Base-by-base conservation (phyloP, 2,329 filamentous ascomycete genomes). In the Golovinomyces cichoracearum region DNA sequence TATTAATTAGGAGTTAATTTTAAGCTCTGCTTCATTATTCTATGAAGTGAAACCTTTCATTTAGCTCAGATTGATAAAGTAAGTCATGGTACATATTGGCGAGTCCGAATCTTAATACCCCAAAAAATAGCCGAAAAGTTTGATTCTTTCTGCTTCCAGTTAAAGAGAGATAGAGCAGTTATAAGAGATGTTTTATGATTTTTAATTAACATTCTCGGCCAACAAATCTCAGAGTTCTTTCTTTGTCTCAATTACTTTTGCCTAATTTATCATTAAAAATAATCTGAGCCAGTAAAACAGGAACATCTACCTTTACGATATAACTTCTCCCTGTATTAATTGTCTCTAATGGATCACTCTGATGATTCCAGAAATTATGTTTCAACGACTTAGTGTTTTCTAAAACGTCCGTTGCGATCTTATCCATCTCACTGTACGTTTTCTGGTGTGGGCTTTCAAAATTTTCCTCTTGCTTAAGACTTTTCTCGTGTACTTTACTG, bases 401-500 rank as follows among this genome's bases (percentile, higher is more conserved):
- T 59, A 85, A 80, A 1, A 85, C 65, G 5, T 67, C 70, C 52
- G 66, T 69, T 26, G 74, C 66, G 2, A 74, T 82, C 51, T 83
- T 81, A 58, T 74, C 73, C 55, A 77, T 74, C 10, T 68, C 70
- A 13, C 65, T 67, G 40, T 65, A 64, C 38, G 69, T 64, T 3
- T 66, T 69, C 4, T 67, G 69, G 15, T 62, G 64, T 5, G 65
- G 63, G 17, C 67, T 65, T 49, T 64, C 65, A 48, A 71, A 68
- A 2, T 68, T 68, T 1, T 69, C 66, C 27, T 74, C 68, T 50
- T 73, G 64, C 0, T 73, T 76, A 12, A 85, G 63, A 22, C 73
- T 80, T 57, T 86, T 79, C 51, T 84, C 74, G 1, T 57, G 61
- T 56, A 58, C 74, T 65, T 84, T 88, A 53, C 88, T 76, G 60